Evolutionary conservation across 2,329 filamentous ascomycete genomes (phyloP).

Genomic region (Trichoderma atroviride): DNA sequence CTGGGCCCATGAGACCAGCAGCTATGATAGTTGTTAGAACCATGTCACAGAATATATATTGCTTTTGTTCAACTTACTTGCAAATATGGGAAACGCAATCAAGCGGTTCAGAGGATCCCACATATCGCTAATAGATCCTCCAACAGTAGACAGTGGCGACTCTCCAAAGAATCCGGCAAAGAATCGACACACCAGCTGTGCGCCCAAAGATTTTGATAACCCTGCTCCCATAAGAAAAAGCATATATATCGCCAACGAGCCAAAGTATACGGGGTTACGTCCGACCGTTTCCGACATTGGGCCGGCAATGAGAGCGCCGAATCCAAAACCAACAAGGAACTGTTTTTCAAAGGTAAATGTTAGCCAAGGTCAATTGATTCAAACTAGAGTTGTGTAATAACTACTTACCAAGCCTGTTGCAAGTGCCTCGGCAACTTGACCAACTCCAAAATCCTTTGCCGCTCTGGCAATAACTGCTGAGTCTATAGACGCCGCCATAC

Average conservation of each 20-base stretch:
- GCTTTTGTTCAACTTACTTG: neutral
- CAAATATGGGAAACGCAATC: conserved; percentile 17
- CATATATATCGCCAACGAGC: conserved; percentile 15
- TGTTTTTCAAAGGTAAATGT: neutral
- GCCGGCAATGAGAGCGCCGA: conserved; percentile 12
- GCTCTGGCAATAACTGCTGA: neutral
- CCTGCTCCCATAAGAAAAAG: conserved; percentile 17
- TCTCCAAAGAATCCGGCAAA: conserved; percentile 23
- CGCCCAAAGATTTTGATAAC: neutral
- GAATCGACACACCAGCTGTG: conserved; percentile 6
- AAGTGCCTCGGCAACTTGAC: conserved; percentile 10
- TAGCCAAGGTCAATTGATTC: too few species aligned
- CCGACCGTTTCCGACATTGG: conserved; percentile 15
- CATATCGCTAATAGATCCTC: conserved; percentile 11
- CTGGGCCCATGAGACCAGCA: conserved; percentile 7
- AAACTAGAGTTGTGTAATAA: too few species aligned
- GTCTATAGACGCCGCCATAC: conserved; percentile 17
- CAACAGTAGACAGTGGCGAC: conserved; percentile 11
- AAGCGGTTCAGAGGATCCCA: conserved; percentile 14
- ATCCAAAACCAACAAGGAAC: conserved; percentile 17
- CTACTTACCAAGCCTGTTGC: conserved; percentile 10
- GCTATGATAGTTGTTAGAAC: neutral
- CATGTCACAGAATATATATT: too few species aligned
- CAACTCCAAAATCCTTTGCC: conserved; percentile 4
- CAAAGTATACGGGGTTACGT: conserved; percentile 8